Evolutionary conservation across 345 rosid genomes (phyloP).

Genomic region (Eucalyptus caleyi): DNA sequence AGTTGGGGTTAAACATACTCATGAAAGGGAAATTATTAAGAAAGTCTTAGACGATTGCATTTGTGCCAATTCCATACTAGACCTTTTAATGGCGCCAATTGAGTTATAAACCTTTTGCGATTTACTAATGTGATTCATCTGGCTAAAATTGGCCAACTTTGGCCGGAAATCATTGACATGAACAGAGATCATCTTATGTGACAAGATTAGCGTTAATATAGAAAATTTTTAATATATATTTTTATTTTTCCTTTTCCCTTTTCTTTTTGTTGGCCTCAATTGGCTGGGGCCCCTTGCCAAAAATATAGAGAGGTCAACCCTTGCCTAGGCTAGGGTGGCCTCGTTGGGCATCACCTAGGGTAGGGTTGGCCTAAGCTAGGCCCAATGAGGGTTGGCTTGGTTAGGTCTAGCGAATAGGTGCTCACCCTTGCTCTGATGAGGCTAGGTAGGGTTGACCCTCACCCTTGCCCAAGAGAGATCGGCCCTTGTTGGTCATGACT

Average conservation of each 20-base stretch:
- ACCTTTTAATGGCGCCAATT: neutral
- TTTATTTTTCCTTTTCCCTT: too few relatives aligned
- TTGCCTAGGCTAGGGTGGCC: neutral
- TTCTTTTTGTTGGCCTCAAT: neutral
- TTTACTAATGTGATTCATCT: too few relatives aligned
- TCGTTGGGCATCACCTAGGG: neutral
- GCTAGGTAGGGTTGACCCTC: neutral
- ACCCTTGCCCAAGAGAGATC: too few relatives aligned
- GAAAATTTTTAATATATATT: neutral
- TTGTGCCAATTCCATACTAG: neutral
- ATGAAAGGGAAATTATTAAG: neutral
- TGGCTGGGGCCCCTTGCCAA: neutral
- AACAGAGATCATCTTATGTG: fast-evolving
- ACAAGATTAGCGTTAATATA: fast-evolving
- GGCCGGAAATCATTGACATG: fast-evolving
- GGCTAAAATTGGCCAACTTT: too few relatives aligned
- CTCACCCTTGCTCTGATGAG: neutral
- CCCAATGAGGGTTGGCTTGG: neutral
- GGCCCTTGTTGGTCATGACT: fast-evolving
- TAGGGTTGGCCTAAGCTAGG: neutral
- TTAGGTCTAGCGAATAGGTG: too few relatives aligned
- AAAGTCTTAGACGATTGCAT: neutral
- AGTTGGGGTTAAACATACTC: neutral
- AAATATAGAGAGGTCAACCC: neutral
- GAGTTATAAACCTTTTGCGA: neutral